Evolutionary conservation across 257 asterid genomes (phyloP), one percentile per base, ranked within the genome.

Genomic region (Marsdenia floribunda): DNA sequence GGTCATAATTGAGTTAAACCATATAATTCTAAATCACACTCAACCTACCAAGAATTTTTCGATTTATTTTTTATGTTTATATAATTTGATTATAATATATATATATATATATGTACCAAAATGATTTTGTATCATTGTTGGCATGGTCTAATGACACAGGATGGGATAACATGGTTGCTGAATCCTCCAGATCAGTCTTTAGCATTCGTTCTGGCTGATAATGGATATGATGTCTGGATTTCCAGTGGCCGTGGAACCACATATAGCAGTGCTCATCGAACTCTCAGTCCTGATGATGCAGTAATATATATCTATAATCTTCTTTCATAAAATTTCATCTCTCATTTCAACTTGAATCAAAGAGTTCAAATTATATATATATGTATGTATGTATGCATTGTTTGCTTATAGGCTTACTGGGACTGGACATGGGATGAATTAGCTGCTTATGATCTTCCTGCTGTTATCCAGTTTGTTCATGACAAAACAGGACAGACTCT

Each of bases 381-480:
- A 29, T 29, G n/a, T n/a, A 7, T 46, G 7, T 7, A 47, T 47
- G 7, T 47, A 47, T 47, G 9, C 12, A 49, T 49, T 49, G 19
- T 3, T 16, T 8, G 12, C 2, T 47, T 47, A 29, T 44, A 85
- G 88, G 81, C 33, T n/a, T 83, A 54, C 46, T 83, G 89, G 89
- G 70, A 80, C 49, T 85, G 89, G 89, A 72, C 85, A 4, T 85
- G 57, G 89, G 89, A 85, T 71, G 87, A 85, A 77, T 73, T 85
- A 18, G 84, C n/a, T 1, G 75, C 77, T 9, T 71, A 80, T 26
- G 89, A 85, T 59, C 80, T 85, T 40, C 89, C 89, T 2, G 82
- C 85, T 5, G 46, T 75, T 1, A 70, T 85, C 61, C 75, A 76
- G 22, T 80, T 75, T 54, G 77, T 85, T 58, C 40, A 78, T 52